A percentile compares a stretch with the other conserved stretches of the same genome.
Evolutionary conservation across 495 filamentous ascomycete species (phyloP).

Genomic region (Gamarada debralockiae): DNA sequence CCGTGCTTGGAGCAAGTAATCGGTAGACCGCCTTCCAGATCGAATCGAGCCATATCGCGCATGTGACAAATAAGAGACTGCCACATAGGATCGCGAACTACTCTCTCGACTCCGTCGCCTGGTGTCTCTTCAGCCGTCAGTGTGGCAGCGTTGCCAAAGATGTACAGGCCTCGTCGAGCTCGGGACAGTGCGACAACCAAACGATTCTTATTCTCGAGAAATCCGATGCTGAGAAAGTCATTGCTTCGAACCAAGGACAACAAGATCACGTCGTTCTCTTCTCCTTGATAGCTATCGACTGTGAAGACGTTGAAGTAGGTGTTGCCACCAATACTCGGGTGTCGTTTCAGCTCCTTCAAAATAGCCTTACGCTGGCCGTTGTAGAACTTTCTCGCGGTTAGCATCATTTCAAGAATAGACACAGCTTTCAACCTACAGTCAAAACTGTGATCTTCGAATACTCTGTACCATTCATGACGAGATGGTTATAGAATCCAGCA

Average conservation of each 20-base stretch:
- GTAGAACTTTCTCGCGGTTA: slow-evolving; percentile 54
- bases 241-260: slow-evolving; percentile 83
- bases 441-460: slow-evolving; percentile 70
- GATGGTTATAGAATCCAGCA: slow-evolving; percentile 64
- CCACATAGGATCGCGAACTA: slow-evolving; percentile 32
- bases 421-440: slow-evolving; percentile 36
- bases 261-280: slow-evolving; percentile 85
- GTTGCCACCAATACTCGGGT: slow-evolving; percentile 41
- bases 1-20: slow-evolving; percentile 37
- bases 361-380: slow-evolving; percentile 76
- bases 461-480: slow-evolving; percentile 60
- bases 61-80: slow-evolving; percentile 3
- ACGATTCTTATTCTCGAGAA: slow-evolving; percentile 70
- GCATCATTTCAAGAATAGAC: neutral
- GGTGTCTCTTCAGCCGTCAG: slow-evolving; percentile 4
- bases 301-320: slow-evolving; percentile 66
- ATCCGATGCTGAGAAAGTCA: slow-evolving; percentile 53
- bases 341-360: slow-evolving; percentile 43
- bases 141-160: slow-evolving; percentile 66
- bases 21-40: slow-evolving; percentile 18
- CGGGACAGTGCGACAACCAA: slow-evolving; percentile 87
- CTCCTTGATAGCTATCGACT: slow-evolving; percentile 91
- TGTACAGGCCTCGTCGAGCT: slow-evolving; percentile 78
- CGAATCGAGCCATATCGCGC: neutral
- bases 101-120: neutral